Percentiles rank a stretch among this genome's conserved stretches.
phyloP scores from a whole-genome alignment of 164 flowering plant species.

The Houttuynia cordata region DNA sequence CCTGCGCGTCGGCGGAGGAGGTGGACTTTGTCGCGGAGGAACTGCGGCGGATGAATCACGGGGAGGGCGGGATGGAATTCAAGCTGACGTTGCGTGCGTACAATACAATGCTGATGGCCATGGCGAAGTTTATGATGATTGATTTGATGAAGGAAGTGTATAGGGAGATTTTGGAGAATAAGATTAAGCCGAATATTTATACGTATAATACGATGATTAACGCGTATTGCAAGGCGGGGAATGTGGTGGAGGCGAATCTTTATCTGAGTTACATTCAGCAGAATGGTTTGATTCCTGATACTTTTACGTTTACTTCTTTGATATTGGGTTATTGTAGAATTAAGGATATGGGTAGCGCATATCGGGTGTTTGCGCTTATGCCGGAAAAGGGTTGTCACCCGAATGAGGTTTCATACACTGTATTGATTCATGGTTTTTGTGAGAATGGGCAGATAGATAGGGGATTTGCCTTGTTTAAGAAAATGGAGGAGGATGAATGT shows the following conservation, averaged over 20 bases:
- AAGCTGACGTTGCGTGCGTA: constrained; percentile 40
- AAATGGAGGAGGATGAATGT: constrained; percentile 52
- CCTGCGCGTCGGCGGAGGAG: constrained; percentile 31
- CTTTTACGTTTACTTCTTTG: constrained; percentile 60
- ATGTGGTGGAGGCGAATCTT: constrained; percentile 23
- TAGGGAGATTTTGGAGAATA: constrained; percentile 35
- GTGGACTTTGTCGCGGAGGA: constrained; percentile 25
- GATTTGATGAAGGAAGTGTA: constrained; percentile 50
- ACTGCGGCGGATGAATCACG: constrained; percentile 26
- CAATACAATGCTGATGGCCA: constrained; percentile 41
- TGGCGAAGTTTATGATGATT: constrained; percentile 43
- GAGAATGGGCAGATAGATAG: constrained; percentile 48
- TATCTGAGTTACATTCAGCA: constrained; percentile 46
- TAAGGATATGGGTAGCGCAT: constrained; percentile 44
- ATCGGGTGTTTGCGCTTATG: constrained; percentile 26
- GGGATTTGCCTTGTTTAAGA: constrained; percentile 37
- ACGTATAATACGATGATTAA: constrained; percentile 67
- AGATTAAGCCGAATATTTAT: constrained; percentile 42
- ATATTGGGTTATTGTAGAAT: constrained; percentile 62
- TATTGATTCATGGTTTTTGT: constrained; percentile 70
- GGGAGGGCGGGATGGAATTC: constrained; percentile 14
- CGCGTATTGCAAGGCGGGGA: constrained; percentile 56
- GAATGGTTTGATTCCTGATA: constrained; percentile 54
- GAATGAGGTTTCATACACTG: constrained; percentile 59
- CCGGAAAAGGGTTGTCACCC: constrained; percentile 43